Percentiles rank a stretch among this genome's conserved stretches.
Conservation (phyloP, 2,329 filamentous ascomycete species). For the Dactylellina sp. region DNA sequence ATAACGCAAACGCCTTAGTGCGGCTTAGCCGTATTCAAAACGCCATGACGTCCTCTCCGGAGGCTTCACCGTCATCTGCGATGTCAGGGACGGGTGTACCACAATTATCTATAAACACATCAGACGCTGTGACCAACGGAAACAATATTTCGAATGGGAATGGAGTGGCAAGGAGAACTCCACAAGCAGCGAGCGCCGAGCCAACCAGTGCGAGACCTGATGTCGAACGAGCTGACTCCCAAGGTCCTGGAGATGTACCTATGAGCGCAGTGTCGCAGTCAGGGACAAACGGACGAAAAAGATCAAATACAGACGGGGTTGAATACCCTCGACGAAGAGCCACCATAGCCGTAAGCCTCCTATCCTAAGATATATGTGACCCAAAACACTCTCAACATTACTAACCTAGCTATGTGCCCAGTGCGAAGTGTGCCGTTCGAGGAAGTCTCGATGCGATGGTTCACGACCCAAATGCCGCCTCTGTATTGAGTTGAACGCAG, state of each 20-base stretch:
- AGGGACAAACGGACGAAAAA: conserved; percentile 70
- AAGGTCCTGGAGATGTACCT: conserved; percentile 57
- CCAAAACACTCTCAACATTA: conserved; percentile 15
- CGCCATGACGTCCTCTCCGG: conserved; percentile 55
- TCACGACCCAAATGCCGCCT: conserved; percentile 85
- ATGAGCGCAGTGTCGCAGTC: conserved; percentile 64
- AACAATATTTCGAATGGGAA: conserved; percentile 41
- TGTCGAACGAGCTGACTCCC: conserved; percentile 59
- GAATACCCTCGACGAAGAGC: conserved; percentile 75
- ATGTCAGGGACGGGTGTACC: conserved; percentile 52
- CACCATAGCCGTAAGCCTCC: conserved; percentile 72
- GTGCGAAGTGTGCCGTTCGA: conserved; percentile 84
- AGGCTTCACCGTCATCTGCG: conserved; percentile 52
- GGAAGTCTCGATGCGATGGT: conserved; percentile 83
- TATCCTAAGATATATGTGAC: neutral
- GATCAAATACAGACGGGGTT: conserved; percentile 69
- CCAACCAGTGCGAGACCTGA: conserved; percentile 37
- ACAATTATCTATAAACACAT: conserved; percentile 55
- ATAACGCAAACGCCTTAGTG: conserved; percentile 55
- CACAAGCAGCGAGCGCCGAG: conserved; percentile 40
- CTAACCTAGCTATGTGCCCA: conserved; percentile 70
- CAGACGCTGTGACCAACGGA: conserved; percentile 50
- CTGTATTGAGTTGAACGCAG: conserved; percentile 82
- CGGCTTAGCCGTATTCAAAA: conserved; percentile 57
- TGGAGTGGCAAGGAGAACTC: conserved; percentile 36